phyloP scores from a whole-genome alignment of 352 stramenopile species.

The Phytopythium mirpurense region DNA sequence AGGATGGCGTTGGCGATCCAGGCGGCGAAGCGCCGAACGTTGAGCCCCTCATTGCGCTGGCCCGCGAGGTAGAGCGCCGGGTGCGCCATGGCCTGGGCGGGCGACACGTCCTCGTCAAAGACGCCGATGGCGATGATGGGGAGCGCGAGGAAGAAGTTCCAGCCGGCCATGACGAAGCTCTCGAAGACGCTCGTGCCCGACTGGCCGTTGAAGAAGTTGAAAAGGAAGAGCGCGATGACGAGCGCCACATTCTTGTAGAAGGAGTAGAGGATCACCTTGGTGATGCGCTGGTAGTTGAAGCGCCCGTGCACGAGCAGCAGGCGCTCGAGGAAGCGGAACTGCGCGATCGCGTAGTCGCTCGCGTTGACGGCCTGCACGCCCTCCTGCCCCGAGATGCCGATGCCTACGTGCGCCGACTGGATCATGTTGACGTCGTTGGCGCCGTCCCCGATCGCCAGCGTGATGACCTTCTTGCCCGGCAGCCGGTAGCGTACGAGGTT shows the following conservation, averaged over 20 bases:
- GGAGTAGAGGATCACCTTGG: slow-evolving; percentile 89
- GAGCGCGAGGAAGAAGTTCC: slow-evolving; percentile 80
- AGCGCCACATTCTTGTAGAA: slow-evolving; percentile 82
- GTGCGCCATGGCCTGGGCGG: slow-evolving; percentile 51
- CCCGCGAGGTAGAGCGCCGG: slow-evolving; percentile 55
- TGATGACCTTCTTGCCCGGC: slow-evolving; percentile 56
- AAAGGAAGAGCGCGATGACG: slow-evolving; percentile 67
- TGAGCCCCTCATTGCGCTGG: slow-evolving; percentile 61
- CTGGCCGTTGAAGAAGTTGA: slow-evolving; percentile 82
- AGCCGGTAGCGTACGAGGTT: slow-evolving; percentile 58
- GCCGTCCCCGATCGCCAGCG: slow-evolving; percentile 91
- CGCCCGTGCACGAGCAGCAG: slow-evolving; percentile 95
- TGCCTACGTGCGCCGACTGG: slow-evolving; percentile 89
- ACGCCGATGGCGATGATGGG: slow-evolving; percentile 88
- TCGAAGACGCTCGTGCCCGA: slow-evolving; percentile 83
- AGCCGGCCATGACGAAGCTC: slow-evolving; percentile 73
- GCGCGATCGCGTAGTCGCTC: slow-evolving; percentile 90
- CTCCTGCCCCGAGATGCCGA: slow-evolving; percentile 92
- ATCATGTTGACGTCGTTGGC: slow-evolving; percentile 97
- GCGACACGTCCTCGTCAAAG: slow-evolving; percentile 73
- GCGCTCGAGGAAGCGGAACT: slow-evolving; percentile 92
- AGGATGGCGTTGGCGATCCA: slow-evolving; percentile 68
- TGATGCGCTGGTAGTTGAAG: slow-evolving; percentile 96
- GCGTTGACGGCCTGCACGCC: slow-evolving; percentile 90
- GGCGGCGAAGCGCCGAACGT: slow-evolving; percentile 48